Conservation (phyloP, 1,284 basidiomycete species). For the Athelia sp. region DNA sequence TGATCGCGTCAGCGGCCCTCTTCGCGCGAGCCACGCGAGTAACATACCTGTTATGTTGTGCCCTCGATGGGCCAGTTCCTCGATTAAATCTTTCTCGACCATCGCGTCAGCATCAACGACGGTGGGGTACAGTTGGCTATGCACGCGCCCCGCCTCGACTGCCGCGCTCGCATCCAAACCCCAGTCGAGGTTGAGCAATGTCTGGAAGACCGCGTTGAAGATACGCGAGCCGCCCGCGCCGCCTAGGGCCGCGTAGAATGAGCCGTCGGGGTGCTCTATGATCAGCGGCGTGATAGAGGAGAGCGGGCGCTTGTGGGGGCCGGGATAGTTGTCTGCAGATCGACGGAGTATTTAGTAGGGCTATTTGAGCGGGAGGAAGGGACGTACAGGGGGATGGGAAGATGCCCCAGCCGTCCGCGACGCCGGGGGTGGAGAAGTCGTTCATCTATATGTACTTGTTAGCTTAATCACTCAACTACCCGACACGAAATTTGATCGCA, state of each 20-base stretch:
- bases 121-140: constrained; percentile 83
- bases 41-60: constrained; percentile 68
- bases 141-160: constrained; percentile 85
- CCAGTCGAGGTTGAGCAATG: constrained; percentile 77
- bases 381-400: constrained; percentile 76
- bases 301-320: constrained; percentile 80
- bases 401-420: constrained; percentile 79
- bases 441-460: constrained; percentile 57
- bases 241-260: constrained; percentile 71
- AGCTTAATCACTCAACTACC: background rate
- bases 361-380: too few relatives aligned
- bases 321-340: constrained; percentile 77
- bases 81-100: constrained; percentile 48
- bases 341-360: too few relatives aligned
- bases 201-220: constrained; percentile 77
- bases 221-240: constrained; percentile 88
- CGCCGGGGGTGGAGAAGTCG: constrained; percentile 83
- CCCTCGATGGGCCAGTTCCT: constrained; percentile 54
- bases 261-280: constrained; percentile 68
- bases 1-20: constrained; percentile 2
- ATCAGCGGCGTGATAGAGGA: constrained; percentile 83
- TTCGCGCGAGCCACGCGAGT: background rate
- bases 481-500: too few relatives aligned
- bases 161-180: constrained; percentile 77
- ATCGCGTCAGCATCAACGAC: constrained; percentile 61